Evolutionary conservation across 192 early-diverging fungal species (phyloP), one percentile per base, ranked within the genome.

Genomic region (Backusella tuberculispora): DNA sequence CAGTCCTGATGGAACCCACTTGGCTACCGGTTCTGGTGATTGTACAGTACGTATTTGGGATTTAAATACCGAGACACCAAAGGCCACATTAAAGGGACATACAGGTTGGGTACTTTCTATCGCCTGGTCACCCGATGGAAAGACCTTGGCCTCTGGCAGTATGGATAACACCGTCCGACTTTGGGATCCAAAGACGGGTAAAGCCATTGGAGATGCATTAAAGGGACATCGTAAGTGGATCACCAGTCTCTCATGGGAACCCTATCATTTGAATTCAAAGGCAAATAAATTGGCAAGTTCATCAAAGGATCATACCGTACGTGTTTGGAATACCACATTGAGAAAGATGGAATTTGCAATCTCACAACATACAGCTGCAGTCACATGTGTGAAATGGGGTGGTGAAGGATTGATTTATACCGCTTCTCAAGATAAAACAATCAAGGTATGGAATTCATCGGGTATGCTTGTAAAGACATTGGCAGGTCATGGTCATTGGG

Each of bases 21-120:
- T 99, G 73, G 98, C 98, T n/a, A 95, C 95, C 29, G 98, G 96
- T 64, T 97, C 96, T 29, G 92, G 97, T 26, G 98, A 99, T 81
- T 93, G 91, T 0, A 98, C 95, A 4, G 94, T 99, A 34, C 87
- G 97, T 37, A 90, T 99, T 50, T 99, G 98, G 98, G 98, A 99
- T 87, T 76, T 99, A 78, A 90, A 93, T 68, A 99, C 97, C 0
- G 95, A 96, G 75, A 99, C 98, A n/a, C 97, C 97, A 43, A 85
- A 92, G 50, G 84, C 86, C 60, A 97, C 95, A 17, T 86, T 94
- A 56, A 86, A 81, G 75, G 92, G 96, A 5, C 98, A 99, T 74
- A 92, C 83, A 6, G 92, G 94, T 76, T 98, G 97, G 96, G 98
- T 99, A 3, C 89, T 97, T 72, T 88, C 86, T 29, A 92, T 99